These are phyloP conservation scores for Skeletonema potamos DNA, from an alignment of 108 stramenopile genomes.

Conservation along the genomic window DNA sequence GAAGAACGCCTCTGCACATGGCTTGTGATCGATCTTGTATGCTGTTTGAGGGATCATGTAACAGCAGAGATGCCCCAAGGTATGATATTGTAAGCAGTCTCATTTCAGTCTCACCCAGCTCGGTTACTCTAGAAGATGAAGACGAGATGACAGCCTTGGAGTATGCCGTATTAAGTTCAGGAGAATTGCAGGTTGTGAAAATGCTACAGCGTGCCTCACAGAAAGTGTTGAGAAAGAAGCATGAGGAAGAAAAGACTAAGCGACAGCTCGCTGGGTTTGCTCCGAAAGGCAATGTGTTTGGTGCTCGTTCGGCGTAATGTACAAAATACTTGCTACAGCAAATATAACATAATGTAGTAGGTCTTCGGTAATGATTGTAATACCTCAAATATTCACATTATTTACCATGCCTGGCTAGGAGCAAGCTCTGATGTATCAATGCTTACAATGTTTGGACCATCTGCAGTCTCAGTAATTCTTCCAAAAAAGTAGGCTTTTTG, in stretches of 20 bases:
- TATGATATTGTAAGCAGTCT: not conserved
- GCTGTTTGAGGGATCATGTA: not conserved
- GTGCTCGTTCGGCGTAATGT: not conserved
- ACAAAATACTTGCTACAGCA: not conserved
- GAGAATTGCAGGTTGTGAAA: not conserved
- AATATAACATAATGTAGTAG: not conserved
- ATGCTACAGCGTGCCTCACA: not conserved
- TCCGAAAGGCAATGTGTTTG: not conserved
- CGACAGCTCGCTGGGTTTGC: not conserved
- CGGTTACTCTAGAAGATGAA: not conserved
- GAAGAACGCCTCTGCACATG: conserved; percentile 70
- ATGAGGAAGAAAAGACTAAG: not conserved
- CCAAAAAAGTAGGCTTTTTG: conserved; percentile 69
- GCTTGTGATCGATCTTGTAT: conserved; percentile 13
- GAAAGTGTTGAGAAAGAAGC: not conserved
- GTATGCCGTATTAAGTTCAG: not conserved
- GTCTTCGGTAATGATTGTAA: no score
- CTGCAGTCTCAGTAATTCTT: conserved; percentile 26
- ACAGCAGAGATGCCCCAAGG: not conserved
- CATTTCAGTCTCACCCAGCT: not conserved
- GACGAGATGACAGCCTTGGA: not conserved
- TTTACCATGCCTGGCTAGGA: conserved; percentile 51
- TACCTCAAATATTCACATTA: not conserved
- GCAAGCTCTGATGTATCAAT: conserved; percentile 46
- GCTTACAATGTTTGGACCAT: conserved; percentile 29